These are phyloP conservation scores for Teunomyces pallodes DNA, from an alignment of 805 yeast species.

Conservation along the genomic window DNA sequence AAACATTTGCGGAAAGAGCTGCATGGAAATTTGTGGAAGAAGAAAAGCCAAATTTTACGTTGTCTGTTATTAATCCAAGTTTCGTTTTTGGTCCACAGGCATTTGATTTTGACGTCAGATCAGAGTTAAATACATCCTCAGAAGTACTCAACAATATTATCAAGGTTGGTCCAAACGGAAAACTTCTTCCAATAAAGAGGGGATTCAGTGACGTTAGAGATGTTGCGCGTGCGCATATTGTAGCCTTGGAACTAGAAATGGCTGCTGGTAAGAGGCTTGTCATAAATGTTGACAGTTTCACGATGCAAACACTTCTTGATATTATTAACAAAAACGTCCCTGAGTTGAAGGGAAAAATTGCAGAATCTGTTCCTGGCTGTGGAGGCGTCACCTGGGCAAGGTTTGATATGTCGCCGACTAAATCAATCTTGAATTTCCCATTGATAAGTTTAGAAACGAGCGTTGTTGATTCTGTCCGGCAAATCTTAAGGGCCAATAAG, in stretches of 20 bases:
- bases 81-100: slow-evolving; percentile 44
- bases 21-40: slow-evolving; percentile 54
- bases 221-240: slow-evolving; percentile 14
- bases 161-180: slow-evolving; percentile 13
- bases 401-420: slow-evolving; percentile 37
- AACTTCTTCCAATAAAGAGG: slow-evolving; percentile 11
- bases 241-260: slow-evolving; percentile 10
- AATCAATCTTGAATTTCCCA: slow-evolving; percentile 35
- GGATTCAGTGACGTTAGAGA: slow-evolving; percentile 16
- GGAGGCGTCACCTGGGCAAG: slow-evolving; percentile 12
- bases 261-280: slow-evolving; percentile 29
- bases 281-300: slow-evolving; percentile 16
- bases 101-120: slow-evolving; percentile 26
- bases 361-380: slow-evolving; percentile 38
- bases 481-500: slow-evolving; percentile 21
- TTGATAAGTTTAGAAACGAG: slow-evolving; percentile 38
- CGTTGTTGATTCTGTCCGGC: slow-evolving; percentile 42
- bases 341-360: slow-evolving; percentile 41
- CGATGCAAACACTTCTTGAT: slow-evolving; percentile 29
- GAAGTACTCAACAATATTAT: slow-evolving; percentile 16
- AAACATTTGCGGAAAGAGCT: slow-evolving; percentile 57
- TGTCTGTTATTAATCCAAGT: slow-evolving; percentile 33
- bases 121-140: slow-evolving; percentile 22
- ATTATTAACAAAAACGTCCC: slow-evolving; percentile 40
- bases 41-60: slow-evolving; percentile 21